These are phyloP conservation scores for Ramaria sp. DNA, from an alignment of 768 basidiomycete genomes.

Conservation along the genomic window DNA sequence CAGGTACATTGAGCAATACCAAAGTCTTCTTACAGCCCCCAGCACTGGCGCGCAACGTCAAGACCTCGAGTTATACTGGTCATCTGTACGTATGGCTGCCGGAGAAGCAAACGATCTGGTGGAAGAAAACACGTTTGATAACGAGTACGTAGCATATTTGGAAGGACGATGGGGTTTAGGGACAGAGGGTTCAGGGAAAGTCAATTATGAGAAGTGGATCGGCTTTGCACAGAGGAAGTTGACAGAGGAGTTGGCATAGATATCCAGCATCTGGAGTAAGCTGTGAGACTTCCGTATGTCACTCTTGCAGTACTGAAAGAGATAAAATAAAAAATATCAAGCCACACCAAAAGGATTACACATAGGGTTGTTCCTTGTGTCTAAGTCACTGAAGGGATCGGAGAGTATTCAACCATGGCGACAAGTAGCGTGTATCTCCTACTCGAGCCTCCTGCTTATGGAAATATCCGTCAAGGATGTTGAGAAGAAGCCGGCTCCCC, in stretches of 20 bases:
- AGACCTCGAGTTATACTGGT: slow-evolving; percentile 45
- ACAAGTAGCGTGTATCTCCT: too few relatives aligned
- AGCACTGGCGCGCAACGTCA: slow-evolving; percentile 42
- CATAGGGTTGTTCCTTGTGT: too few relatives aligned
- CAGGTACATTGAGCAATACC: slow-evolving; percentile 68
- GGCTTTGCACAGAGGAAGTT: slow-evolving; percentile 7
- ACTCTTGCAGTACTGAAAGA: too few relatives aligned
- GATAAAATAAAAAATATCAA: too few relatives aligned
- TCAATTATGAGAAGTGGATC: slow-evolving; percentile 37
- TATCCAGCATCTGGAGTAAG: too few relatives aligned
- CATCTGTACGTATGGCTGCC: slow-evolving; percentile 37
- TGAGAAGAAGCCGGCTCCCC: too few relatives aligned
- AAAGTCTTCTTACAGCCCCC: slow-evolving; percentile 50
- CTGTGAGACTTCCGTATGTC: too few relatives aligned
- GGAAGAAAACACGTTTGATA: slow-evolving; percentile 9
- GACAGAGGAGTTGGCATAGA: slow-evolving; percentile 3
- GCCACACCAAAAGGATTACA: too few relatives aligned
- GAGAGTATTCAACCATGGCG: too few relatives aligned
- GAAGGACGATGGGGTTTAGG: slow-evolving; percentile 12
- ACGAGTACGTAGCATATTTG: slow-evolving; percentile 14
- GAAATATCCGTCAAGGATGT: too few relatives aligned
- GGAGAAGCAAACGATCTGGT: slow-evolving; percentile 18
- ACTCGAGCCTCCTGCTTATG: too few relatives aligned
- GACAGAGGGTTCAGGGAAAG: slow-evolving; percentile 20
- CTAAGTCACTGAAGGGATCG: too few relatives aligned